Percentiles rank a stretch among this genome's conserved stretches.
Conservation (phyloP, 495 filamentous ascomycete genomes). For the Aspergillus kassunensis region DNA sequence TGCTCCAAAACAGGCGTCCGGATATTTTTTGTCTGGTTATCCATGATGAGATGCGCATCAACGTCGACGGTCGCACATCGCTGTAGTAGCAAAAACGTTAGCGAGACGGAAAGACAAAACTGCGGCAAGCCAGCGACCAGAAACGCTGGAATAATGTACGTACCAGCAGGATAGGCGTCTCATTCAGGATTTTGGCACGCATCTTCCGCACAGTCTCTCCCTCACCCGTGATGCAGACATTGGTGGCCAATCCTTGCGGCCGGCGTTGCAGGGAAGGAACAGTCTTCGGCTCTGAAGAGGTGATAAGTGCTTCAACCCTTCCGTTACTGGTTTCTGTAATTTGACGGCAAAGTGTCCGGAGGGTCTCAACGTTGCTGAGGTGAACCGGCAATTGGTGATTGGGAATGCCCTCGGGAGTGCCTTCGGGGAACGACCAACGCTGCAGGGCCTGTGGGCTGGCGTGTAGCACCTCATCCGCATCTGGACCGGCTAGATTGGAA, state of each 20-base stretch:
- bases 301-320: slow-evolving; percentile 74
- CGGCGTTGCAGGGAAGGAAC: slow-evolving; percentile 61
- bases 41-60: slow-evolving; percentile 81
- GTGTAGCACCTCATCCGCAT: slow-evolving; percentile 86
- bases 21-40: slow-evolving; percentile 59
- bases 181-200: slow-evolving; percentile 77
- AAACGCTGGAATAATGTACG: slow-evolving; percentile 27
- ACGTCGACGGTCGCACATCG: slow-evolving; percentile 89
- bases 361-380: slow-evolving; percentile 70
- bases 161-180: slow-evolving; percentile 85
- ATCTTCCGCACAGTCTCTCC: slow-evolving; percentile 79
- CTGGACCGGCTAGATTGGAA: slow-evolving; percentile 83
- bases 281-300: slow-evolving; percentile 75
- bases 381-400: slow-evolving; percentile 87
- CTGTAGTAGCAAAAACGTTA: slow-evolving; percentile 45
- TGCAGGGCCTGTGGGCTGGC: slow-evolving; percentile 76
- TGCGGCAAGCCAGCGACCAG: slow-evolving; percentile 20
- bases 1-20: slow-evolving; percentile 73
- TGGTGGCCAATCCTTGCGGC: slow-evolving; percentile 75
- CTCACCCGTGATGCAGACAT: slow-evolving; percentile 83
- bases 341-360: slow-evolving; percentile 73
- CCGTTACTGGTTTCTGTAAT: slow-evolving; percentile 67
- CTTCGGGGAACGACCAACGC: slow-evolving; percentile 88
- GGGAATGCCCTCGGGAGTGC: slow-evolving; percentile 73
- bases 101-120: slow-evolving; percentile 19